Evolutionary conservation across 257 asterid species (phyloP).

Genomic region (Solanum medicagineum): DNA sequence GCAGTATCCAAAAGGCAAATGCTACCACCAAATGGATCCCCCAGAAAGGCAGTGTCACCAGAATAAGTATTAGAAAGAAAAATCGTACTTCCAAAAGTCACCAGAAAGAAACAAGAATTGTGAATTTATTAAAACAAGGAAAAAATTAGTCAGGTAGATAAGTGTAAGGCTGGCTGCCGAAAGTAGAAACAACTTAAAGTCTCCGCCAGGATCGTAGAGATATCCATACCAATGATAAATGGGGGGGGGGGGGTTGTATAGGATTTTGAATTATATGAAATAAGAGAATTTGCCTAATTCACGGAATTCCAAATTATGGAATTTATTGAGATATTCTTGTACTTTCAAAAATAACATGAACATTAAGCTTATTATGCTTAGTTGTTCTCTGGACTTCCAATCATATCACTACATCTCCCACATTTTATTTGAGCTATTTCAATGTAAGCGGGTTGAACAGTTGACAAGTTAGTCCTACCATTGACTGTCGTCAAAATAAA

Average conservation of each 20-base stretch:
- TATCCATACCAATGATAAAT: not conserved
- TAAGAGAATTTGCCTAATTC: not conserved
- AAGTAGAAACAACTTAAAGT: not conserved
- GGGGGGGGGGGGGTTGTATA: not conserved
- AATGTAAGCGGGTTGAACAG: not conserved
- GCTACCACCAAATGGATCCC: not conserved
- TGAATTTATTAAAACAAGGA: not conserved
- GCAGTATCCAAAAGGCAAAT: not conserved
- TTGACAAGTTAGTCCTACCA: not conserved
- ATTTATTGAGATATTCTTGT: not conserved
- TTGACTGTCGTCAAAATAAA: not conserved
- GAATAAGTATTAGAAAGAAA: not conserved
- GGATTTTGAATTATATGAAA: not conserved
- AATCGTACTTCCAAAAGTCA: not conserved
- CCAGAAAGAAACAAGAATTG: not conserved
- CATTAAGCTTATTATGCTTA: not conserved
- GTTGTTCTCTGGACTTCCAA: not conserved
- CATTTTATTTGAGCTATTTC: not conserved
- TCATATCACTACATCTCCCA: not conserved
- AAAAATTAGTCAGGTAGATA: not conserved
- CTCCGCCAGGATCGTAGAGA: not conserved
- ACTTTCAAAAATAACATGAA: not conserved
- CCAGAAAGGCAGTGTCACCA: not conserved
- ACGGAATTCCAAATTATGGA: not conserved
- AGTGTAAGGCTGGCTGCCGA: not conserved